phyloP scores from a whole-genome alignment of 78 protist genomes.

The Dictyostelium firmibasis region DNA sequence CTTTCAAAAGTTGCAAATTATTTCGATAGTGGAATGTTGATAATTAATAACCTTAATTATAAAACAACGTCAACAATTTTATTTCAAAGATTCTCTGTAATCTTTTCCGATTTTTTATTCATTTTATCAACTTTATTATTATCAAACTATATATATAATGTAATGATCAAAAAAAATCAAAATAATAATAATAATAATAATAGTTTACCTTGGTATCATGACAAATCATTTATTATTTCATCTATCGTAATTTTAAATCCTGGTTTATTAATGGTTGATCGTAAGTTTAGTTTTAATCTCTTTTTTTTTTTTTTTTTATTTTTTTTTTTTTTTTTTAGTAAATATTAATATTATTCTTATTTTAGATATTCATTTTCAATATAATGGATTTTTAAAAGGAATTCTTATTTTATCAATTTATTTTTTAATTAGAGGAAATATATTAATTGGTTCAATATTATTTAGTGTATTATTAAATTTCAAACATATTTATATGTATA shows the following conservation, averaged over 20 bases:
- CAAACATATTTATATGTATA: slow-evolving; percentile 93
- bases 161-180: not conserved
- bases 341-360: no score
- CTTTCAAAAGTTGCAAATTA: slow-evolving; percentile 79
- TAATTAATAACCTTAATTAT: slow-evolving; percentile 45
- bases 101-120: slow-evolving; percentile 74
- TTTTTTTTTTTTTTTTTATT: not conserved
- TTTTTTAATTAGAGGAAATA: slow-evolving; percentile 22
- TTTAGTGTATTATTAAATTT: slow-evolving; percentile 86
- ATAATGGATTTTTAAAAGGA: slow-evolving; percentile 93
- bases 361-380: slow-evolving; percentile 93
- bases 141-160: not conserved
- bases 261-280: slow-evolving; percentile 91
- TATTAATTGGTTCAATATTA: slow-evolving; percentile 15
- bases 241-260: slow-evolving; percentile 65
- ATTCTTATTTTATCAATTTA: slow-evolving; percentile 64
- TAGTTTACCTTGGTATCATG: slow-evolving; percentile 27
- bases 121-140: not conserved
- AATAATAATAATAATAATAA: not conserved
- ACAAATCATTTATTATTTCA: slow-evolving; percentile 23
- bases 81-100: slow-evolving; percentile 91
- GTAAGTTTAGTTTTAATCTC: slow-evolving; percentile 11
- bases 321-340: not conserved
- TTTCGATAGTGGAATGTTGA: slow-evolving; percentile 86
- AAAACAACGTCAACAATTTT: slow-evolving; percentile 54